Evolutionary conservation across 176 grass and related monocot species (phyloP), one percentile per base, ranked within the genome.

Genomic region (Coix lacrymajobi): DNA sequence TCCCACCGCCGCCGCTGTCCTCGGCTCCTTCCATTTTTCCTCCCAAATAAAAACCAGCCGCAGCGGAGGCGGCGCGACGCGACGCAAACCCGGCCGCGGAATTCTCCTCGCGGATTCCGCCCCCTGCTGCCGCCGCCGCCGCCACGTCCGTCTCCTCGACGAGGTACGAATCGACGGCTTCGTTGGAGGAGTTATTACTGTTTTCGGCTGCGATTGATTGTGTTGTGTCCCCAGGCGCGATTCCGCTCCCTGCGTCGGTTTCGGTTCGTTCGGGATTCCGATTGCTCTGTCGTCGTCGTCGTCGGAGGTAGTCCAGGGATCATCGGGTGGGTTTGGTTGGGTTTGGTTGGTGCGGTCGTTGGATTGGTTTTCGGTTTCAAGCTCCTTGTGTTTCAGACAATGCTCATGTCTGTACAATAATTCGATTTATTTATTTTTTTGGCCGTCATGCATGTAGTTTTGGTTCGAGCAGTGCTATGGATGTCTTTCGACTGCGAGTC

Each of bases 111-210:
- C 67, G 11, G 84, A 73, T 54, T 64, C 32, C 76, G 58, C 57
- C 15, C n/a, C 61, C 8, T 46, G 16, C 36, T 0, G 69, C 29
- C 0, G 41, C 16, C 7, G 24, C 36, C 0, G 69, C 29, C 0
- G 41, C 16, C 7, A 13, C 69, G 43, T 17, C 69, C 26, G 38
- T 3, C 48, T 28, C 58, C 5, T 79, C 41, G 58, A n/a, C 68
- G 32, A 73, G 84, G 84, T 86, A 80, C 32, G 76, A 19, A 16
- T 31, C 76, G n/a, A 10, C 16, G 19, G 19, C 11, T 73, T 33
- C n/a, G 25, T 26, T 13, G 13, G 41, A 4, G 3, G 13, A 3
- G 4, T 24, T 34, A 28, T 24, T 34, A 28, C 30, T 19, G 7
- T 61, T 40, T 22, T 33, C 45, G 19, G 11, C 33, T 13, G 11